Evolutionary conservation across 768 basidiomycete species (phyloP), one percentile per base, ranked within the genome.

Genomic region (Lactarius evosmus): DNA sequence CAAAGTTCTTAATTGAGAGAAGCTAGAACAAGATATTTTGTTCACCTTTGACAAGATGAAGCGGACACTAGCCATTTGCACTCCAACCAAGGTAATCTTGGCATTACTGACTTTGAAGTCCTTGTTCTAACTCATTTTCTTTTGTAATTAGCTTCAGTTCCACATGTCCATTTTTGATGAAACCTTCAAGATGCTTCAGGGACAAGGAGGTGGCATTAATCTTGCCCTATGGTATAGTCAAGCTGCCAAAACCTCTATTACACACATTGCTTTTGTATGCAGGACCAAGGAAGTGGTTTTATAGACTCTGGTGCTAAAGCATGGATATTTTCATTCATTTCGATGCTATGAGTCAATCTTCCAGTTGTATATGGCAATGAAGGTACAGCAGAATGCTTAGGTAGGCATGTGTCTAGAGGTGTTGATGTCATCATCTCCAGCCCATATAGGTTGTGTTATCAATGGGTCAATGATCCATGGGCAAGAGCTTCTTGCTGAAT

Each of bases 401-500:
- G 4, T 34, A 1, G 1, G 7, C 40, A 33, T 58, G 60, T 44
- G 56, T 40, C 22, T 6, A 7, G 4, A 4, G 44, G 25, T 3
- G 8, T 32, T 53, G 36, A 58, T 12, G 52, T 55, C 56, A 46
- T 27, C 17, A 22, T 52, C 17, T 25, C 16, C 58, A 86, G 83
- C 85, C 83, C 2, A 84, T 87, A 17, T 80, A 78, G 67, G 85
- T 87, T 3, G 85, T 87, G 1, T 84, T 84, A 0, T 87, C 86
- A 0, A 85, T 87, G 86, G 85, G 85, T 3, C 85, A 86, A 70
- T 85, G 86, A 68, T 85, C 83, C 0, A 85, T 87, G 0, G 85
- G 85, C 0, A 86, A 86, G 66, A 83, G 81, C 58, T 87, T 80
- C 58, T 73, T 82, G 0, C 69, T 87, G 38, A 87, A 87, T 55